Percentiles rank a stretch among this genome's conserved stretches.
Conservation (phyloP, 345 rosid genomes). For the Sisymbrium altissimum region DNA sequence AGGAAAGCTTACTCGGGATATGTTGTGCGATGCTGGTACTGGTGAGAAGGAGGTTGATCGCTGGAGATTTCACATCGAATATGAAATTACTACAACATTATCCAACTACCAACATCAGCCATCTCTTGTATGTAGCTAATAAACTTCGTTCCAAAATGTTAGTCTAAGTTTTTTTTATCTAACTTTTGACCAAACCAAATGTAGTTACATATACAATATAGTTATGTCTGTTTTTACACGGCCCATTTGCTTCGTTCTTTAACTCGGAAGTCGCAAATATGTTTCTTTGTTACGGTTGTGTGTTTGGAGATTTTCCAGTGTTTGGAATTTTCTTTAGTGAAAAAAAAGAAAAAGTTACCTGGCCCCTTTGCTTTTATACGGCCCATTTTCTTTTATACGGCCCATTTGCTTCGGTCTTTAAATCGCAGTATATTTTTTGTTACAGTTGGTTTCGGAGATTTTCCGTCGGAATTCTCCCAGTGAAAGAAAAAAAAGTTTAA, state of each 20-base stretch:
- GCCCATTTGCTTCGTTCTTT: not conserved
- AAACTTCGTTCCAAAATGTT: conserved; percentile 60
- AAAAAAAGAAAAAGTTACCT: not conserved
- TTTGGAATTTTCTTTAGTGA: not conserved
- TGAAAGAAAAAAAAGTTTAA: no score
- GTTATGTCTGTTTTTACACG: conserved; percentile 6
- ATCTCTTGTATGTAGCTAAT: conserved; percentile 88
- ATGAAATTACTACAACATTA: conserved; percentile 77
- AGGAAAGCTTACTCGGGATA: conserved; percentile 88
- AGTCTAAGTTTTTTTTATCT: not conserved
- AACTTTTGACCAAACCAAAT: not conserved
- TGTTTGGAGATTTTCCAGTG: not conserved
- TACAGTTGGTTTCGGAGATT: no score
- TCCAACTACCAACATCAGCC: conserved; percentile 75
- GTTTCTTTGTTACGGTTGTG: not conserved
- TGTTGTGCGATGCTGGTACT: conserved; percentile 97
- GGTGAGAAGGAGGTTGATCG: conserved; percentile 42
- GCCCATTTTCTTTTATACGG: no score
- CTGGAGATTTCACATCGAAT: conserved; percentile 59
- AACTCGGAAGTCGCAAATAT: not conserved
- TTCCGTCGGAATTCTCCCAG: no score
- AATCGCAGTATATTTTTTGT: no score
- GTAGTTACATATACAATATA: conserved; percentile 11
- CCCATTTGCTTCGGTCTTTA: no score
- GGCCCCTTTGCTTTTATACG: no score